phyloP scores from a whole-genome alignment of 495 filamentous ascomycete genomes.

The Penicillium cinerascens region DNA sequence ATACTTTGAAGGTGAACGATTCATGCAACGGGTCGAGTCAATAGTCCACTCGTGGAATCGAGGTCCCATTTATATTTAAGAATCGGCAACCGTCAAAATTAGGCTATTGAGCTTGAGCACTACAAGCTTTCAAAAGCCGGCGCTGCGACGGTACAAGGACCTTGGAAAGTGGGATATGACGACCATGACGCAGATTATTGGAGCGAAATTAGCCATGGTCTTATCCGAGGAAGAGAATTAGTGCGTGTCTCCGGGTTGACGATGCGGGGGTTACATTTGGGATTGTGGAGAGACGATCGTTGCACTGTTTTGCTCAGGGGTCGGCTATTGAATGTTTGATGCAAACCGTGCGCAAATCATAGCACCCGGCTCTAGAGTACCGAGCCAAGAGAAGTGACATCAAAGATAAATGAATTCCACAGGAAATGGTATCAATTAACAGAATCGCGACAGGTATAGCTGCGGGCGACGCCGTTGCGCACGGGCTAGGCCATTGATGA shows the following conservation, averaged over 20 bases:
- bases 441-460: conserved; percentile 2
- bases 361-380: not conserved
- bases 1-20: not conserved
- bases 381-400: not conserved
- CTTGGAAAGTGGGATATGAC: not conserved
- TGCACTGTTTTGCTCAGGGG: conserved; percentile 2
- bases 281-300: conserved; percentile 16
- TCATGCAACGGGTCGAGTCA: no score
- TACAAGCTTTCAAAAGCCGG: conserved; percentile 14
- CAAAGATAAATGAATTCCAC: conserved; percentile 1
- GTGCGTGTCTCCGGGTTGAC: not conserved
- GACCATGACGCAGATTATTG: conserved; percentile 1
- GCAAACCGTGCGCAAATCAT: not conserved
- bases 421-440: conserved; percentile 22
- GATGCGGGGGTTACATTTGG: conserved; percentile 25
- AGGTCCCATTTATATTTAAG: not conserved
- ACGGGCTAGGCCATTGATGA: not conserved
- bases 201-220: conserved; percentile 2
- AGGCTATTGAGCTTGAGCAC: conserved; percentile 10
- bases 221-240: not conserved
- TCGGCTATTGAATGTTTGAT: conserved; percentile 17
- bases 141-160: not conserved
- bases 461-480: not conserved
- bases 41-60: not conserved
- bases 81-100: not conserved